Base-by-base conservation (phyloP, 2,329 filamentous ascomycete genomes). In the Teratosphaeria viscida region DNA sequence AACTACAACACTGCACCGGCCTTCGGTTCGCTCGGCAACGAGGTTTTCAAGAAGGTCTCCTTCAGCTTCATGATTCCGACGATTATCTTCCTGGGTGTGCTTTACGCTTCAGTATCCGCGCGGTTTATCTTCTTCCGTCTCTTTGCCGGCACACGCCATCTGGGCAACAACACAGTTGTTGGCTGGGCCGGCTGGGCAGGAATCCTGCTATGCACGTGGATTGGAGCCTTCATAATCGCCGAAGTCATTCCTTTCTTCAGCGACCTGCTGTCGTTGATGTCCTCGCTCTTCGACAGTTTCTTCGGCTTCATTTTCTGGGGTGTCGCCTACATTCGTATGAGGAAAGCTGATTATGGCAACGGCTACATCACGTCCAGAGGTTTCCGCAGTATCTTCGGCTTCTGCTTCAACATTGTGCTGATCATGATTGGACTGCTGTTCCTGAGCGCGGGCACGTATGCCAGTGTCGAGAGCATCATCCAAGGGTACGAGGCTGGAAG, bases 11-110 rank as follows among this genome's bases (percentile, higher is more conserved):
- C 87, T 0, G 79, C 89, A 0, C 92, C 92, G 0, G 92, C 92
- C 0, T 96, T 96, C 66, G 91, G 90, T 11, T 92, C 89, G 0
- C 78, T 96, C 26, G 81, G 87, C 52, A 83, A 89, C 54, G 79
- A 83, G 23, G 64, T 87, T 1, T 94, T 87, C 77, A 91, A 94
- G 77, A 96, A 96, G 77, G 81, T 94, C 2, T 83, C 89, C 0
- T 96, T 95, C 75, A 91, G 88, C 12, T 95, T 96, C 78, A 96
- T 96, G 91, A 88, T 96, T 35, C 92, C 92, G 0, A 96, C 92
- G 0, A 81, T 96, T 64, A 90, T 96, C 70, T 96, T 96, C 78
- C 76, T 96, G 4, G 92, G 92, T 7, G 90, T 95, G 0, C 75
- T 96, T 19, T 96, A 96, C 71, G 91, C 92, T 14, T 94, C 89